Evolutionary conservation across 495 filamentous ascomycete genomes (phyloP).

Genomic region (Neurospora hispaniola): DNA sequence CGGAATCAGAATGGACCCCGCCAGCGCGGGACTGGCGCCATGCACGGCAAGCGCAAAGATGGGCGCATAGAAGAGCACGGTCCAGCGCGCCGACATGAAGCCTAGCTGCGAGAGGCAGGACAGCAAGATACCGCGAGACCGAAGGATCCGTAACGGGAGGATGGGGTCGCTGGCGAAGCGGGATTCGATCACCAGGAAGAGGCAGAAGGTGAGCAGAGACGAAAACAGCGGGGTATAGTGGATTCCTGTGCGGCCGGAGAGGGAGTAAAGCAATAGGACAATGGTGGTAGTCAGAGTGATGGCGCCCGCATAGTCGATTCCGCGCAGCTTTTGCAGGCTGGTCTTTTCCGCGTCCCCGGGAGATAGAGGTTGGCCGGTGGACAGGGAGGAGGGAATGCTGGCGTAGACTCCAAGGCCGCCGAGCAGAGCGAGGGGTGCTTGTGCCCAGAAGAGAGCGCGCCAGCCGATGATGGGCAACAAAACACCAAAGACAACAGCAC

Average conservation of each 20-base stretch:
- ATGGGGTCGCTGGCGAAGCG: constrained; percentile 51
- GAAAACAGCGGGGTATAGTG: constrained; percentile 45
- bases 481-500: constrained; percentile 59
- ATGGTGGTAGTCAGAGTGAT: constrained; percentile 45
- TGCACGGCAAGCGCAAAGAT: constrained; percentile 63
- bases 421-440: constrained; percentile 47
- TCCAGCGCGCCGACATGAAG: constrained; percentile 69
- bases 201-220: constrained; percentile 38
- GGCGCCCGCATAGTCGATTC: constrained; percentile 61
- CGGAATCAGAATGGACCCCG: constrained; percentile 48
- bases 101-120: constrained; percentile 58
- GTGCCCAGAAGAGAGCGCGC: constrained; percentile 58
- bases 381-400: constrained; percentile 40
- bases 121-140: constrained; percentile 51
- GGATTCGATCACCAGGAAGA: constrained; percentile 54
- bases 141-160: constrained; percentile 54
- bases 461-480: constrained; percentile 53
- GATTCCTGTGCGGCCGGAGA: constrained; percentile 43
- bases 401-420: constrained; percentile 48
- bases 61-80: constrained; percentile 66
- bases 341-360: constrained; percentile 10
- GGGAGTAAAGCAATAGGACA: constrained; percentile 53
- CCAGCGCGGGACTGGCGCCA: constrained; percentile 19
- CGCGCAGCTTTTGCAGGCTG: constrained; percentile 39
- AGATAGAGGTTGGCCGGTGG: constrained; percentile 10